Base-by-base conservation (phyloP, 116 monocot genomes). In the Dioscorea cayenensis region DNA sequence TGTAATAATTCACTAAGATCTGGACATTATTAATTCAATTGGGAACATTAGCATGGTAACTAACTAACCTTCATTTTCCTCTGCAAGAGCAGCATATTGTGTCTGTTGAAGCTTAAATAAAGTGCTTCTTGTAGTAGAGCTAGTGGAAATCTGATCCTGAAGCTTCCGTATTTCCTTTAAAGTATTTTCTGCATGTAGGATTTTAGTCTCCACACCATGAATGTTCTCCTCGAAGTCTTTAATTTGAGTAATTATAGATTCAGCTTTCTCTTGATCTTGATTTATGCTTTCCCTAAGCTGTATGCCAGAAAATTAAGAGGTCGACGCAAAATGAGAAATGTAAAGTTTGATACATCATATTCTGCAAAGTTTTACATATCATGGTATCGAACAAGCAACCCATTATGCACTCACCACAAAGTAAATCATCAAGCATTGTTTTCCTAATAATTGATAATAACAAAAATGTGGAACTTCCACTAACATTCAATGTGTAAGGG, bases 41-140 rank as follows among this genome's bases (percentile, higher is more conserved):
- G 21, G 1, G 43, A 5, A 36, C 19, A 68, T 50, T 43, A 62
- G 60, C 25, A 50, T 49, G n/a, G 22, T 68, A 36, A 18, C 36
- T 49, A 17, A 71, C 32, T 25, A 61, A 92, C 96, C 96, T 92
- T 92, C 96, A 83, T 92, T 97, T 85, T 92, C 96, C 78, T 97
- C 96, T 2, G 77, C 81, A 82, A 97, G 93, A 67, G 87, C 88
- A 83, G 81, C 82, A 86, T 92, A 92, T 63, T 97, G 96, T 76
- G 74, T 76, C 77, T 97, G 84, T 71, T 88, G 96, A 70, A 88
- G 88, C 69, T 88, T 84, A 66, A 88, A 88, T 49, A 92, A 80
- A 60, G 96, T 97, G 77, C 79, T 92, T 73, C 96, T 87, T 67
- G 73, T 74, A 19, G 88, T 79, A 61, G 90, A 84, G 36, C 62